A percentile compares a stretch with the other conserved stretches of the same genome.
These are phyloP conservation scores for Antitrichia curtipendula DNA, from an alignment of 225 moss, liverwort and hornwort species.

Conservation along the genomic window DNA sequence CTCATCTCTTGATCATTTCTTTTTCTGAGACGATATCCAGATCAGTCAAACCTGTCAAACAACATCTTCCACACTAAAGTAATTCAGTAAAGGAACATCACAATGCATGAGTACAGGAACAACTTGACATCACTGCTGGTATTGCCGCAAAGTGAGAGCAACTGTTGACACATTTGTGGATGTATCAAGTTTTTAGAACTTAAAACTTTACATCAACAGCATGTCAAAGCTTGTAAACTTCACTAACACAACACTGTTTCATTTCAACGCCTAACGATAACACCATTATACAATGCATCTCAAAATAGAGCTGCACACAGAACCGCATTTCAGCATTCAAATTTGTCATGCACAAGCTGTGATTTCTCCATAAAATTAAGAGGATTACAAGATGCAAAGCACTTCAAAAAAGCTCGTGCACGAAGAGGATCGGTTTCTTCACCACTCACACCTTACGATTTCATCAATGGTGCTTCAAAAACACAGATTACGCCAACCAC, in stretches of 20 bases:
- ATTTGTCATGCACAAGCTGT: not conserved
- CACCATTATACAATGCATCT: not conserved
- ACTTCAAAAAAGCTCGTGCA: not conserved
- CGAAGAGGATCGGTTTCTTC: not conserved
- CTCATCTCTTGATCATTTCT: not conserved
- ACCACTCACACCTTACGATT: not conserved
- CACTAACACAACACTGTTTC: not conserved
- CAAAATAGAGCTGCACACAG: not conserved
- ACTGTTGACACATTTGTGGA: not conserved
- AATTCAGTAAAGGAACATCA: not conserved
- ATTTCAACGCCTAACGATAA: not conserved
- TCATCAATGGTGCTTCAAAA: too few relatives aligned
- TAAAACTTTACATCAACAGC: not conserved
- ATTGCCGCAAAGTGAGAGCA: not conserved
- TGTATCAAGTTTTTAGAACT: not conserved
- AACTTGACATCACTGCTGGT: not conserved
- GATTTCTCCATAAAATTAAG: not conserved
- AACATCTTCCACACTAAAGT: not conserved
- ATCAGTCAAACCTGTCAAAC: not conserved
- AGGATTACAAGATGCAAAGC: not conserved
- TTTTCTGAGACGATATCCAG: not conserved
- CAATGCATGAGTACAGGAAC: not conserved
- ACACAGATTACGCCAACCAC: not conserved
- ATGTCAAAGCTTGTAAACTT: not conserved
- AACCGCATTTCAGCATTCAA: not conserved